Conservation (phyloP, 352 stramenopile genomes). For the Phytophthora podocarpi region DNA sequence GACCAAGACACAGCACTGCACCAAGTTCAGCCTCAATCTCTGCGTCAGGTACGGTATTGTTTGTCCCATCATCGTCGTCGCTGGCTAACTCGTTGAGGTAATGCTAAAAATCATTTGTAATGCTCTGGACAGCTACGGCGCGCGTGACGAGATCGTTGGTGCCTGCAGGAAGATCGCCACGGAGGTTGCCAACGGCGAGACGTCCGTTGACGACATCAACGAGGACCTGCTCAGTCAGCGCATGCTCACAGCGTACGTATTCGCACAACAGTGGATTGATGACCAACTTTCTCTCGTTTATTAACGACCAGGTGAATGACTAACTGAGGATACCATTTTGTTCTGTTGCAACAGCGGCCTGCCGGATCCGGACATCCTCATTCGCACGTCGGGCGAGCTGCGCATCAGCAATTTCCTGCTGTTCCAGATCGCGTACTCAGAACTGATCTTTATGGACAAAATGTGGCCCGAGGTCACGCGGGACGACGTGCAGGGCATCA, state of each 20-base stretch:
- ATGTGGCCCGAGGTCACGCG: slow-evolving; percentile 94
- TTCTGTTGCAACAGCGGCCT: slow-evolving; percentile 55
- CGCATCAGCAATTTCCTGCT: slow-evolving; percentile 97
- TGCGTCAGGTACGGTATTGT: slow-evolving; percentile 64
- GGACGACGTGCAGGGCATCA: slow-evolving; percentile 75
- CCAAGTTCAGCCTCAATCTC: slow-evolving; percentile 82
- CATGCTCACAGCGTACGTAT: slow-evolving; percentile 83
- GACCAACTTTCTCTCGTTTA: not conserved
- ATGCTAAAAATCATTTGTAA: slow-evolving; percentile 24
- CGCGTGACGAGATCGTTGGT: slow-evolving; percentile 94
- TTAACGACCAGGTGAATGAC: not conserved
- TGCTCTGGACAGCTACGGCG: slow-evolving; percentile 90
- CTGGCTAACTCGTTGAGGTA: not conserved
- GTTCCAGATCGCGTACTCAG: slow-evolving; percentile 95
- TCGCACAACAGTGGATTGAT: not conserved
- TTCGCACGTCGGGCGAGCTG: slow-evolving; percentile 95
- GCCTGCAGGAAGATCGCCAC: slow-evolving; percentile 90
- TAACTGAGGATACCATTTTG: slow-evolving; percentile 1
- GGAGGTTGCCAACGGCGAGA: slow-evolving; percentile 75
- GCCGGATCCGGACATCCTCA: slow-evolving; percentile 93
- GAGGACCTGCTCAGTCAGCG: slow-evolving; percentile 76
- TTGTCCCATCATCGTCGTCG: not conserved
- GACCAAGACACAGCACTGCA: slow-evolving; percentile 85
- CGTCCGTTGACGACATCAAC: slow-evolving; percentile 73
- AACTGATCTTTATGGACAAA: slow-evolving; percentile 96